These are phyloP conservation scores for Suillus plorans DNA, from an alignment of 768 basidiomycete genomes.

Conservation along the genomic window DNA sequence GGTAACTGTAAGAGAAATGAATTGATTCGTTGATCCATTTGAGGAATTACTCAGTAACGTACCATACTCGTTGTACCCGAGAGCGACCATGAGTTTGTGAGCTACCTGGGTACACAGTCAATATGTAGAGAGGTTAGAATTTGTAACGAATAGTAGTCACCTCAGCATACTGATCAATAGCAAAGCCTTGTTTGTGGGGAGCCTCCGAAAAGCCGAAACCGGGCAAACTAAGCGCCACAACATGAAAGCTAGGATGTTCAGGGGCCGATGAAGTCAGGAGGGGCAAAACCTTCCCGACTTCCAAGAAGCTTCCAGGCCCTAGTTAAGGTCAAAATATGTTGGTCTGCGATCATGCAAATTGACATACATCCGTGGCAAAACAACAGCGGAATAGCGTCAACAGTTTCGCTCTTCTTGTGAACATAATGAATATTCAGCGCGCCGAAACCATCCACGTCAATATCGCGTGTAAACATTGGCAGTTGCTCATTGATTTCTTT, in stretches of 20 bases:
- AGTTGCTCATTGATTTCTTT: slow-evolving; percentile 39
- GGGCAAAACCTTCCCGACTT: slow-evolving; percentile 53
- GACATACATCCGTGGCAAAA: slow-evolving; percentile 58
- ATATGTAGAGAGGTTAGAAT: slow-evolving; percentile 2
- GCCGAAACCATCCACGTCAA: slow-evolving; percentile 47
- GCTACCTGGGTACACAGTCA: slow-evolving; percentile 32
- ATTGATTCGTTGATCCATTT: neutral
- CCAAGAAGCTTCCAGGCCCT: slow-evolving; percentile 66
- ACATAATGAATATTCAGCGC: slow-evolving; percentile 57
- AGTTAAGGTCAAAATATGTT: neutral
- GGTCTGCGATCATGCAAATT: neutral
- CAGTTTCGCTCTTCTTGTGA: slow-evolving; percentile 46
- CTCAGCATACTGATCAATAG: slow-evolving; percentile 50
- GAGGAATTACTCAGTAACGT: neutral
- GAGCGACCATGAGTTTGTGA: slow-evolving; percentile 47
- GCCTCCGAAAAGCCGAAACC: slow-evolving; percentile 59
- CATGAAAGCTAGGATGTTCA: slow-evolving; percentile 58
- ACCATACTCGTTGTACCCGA: slow-evolving; percentile 28
- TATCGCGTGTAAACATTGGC: slow-evolving; percentile 43
- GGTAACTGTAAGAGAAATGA: slow-evolving; percentile 32
- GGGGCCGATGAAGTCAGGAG: slow-evolving; percentile 41
- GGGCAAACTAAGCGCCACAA: slow-evolving; percentile 39
- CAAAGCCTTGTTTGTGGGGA: slow-evolving; percentile 52
- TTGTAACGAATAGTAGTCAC: slow-evolving; percentile 25
- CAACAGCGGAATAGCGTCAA: slow-evolving; percentile 54